A percentile compares a stretch with the other conserved stretches of the same genome.
Evolutionary conservation across 208 protist species (phyloP).

Genomic region (Acanthamoeba triangularis): DNA sequence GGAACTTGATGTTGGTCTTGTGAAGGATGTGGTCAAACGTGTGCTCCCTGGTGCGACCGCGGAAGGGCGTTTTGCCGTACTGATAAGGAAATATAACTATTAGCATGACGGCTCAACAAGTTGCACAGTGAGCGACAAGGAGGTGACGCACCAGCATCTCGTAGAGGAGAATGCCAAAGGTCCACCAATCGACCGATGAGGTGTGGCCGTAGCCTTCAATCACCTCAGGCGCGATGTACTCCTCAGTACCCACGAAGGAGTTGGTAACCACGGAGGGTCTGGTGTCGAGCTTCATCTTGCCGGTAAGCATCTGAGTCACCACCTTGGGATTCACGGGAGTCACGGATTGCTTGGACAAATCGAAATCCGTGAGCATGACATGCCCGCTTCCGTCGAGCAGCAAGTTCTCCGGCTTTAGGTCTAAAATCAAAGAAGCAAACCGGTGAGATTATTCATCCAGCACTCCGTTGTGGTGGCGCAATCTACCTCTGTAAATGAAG

Average conservation of each 20-base stretch:
- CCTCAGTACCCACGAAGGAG: constrained; percentile 88
- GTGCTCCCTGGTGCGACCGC: constrained; percentile 76
- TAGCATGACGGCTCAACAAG: background rate
- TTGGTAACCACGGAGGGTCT: constrained; percentile 81
- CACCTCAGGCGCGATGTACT: constrained; percentile 88
- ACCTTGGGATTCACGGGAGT: constrained; percentile 54
- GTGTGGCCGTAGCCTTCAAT: constrained; percentile 83
- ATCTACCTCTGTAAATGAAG: constrained; percentile 95
- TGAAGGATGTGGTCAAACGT: constrained; percentile 86
- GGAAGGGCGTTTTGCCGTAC: constrained; percentile 83
- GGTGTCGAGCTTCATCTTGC: constrained; percentile 72
- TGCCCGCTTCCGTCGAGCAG: constrained; percentile 95
- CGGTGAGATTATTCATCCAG: background rate
- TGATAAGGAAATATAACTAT: background rate
- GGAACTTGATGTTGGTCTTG: constrained; percentile 79
- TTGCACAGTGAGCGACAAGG: background rate
- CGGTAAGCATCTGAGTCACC: constrained; percentile 36
- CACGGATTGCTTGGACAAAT: constrained; percentile 91
- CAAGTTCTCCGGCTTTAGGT: constrained; percentile 98
- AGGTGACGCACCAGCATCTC: constrained; percentile 82
- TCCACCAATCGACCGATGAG: constrained; percentile 87
- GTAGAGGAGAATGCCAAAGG: constrained; percentile 88
- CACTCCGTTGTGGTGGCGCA: background rate
- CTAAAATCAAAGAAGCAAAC: constrained; percentile 69
- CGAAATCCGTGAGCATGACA: constrained; percentile 97